A percentile compares a stretch with the other conserved stretches of the same genome.
Evolutionary conservation across 345 rosid species (phyloP).

Genomic region (Brassica cretica): DNA sequence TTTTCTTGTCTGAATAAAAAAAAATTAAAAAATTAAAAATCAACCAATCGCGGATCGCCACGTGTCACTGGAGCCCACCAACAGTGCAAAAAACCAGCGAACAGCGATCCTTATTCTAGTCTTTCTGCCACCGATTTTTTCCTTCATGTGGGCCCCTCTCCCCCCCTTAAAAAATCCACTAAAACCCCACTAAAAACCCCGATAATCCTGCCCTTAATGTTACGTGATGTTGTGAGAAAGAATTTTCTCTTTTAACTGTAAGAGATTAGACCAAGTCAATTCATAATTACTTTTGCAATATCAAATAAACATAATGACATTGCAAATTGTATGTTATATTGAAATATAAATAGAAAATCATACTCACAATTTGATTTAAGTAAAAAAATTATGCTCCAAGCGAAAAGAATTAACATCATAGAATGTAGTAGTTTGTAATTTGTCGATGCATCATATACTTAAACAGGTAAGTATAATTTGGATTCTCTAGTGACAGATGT

Average conservation of each 20-base stretch:
- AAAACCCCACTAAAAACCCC: too few species aligned
- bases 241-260: neutral
- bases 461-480: neutral
- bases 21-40: too few species aligned
- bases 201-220: too few species aligned
- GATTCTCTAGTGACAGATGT: neutral
- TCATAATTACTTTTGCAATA: neutral
- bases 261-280: constrained; percentile 21
- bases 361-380: constrained; percentile 6
- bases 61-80: too few species aligned
- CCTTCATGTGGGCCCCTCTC: too few species aligned
- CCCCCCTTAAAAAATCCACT: too few species aligned
- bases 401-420: neutral
- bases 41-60: too few species aligned
- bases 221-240: constrained; percentile 16
- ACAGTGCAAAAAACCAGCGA: too few species aligned
- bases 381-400: neutral
- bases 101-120: too few species aligned
- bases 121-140: too few species aligned
- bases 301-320: neutral
- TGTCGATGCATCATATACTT: neutral
- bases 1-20: too few species aligned
- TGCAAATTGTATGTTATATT: neutral
- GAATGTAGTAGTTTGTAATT: constrained; percentile 2
- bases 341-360: neutral